Evolutionary conservation across 2,329 filamentous ascomycete genomes (phyloP).

Genomic region (Fusarium sp.): DNA sequence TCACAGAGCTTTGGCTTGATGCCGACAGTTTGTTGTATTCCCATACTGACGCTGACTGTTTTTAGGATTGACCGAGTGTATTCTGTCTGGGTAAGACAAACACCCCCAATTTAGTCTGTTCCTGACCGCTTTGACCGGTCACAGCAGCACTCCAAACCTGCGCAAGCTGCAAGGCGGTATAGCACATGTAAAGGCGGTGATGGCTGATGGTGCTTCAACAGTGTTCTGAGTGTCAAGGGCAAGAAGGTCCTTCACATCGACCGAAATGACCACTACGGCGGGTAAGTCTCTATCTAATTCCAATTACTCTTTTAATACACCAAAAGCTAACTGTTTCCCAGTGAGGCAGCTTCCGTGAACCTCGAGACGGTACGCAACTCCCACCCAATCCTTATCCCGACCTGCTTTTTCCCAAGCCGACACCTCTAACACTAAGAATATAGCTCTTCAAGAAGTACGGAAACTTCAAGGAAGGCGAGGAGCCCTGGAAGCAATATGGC

Average conservation of each 20-base stretch:
- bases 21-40: slow-evolving; percentile 3
- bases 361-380: slow-evolving; percentile 80
- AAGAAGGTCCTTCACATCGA: slow-evolving; percentile 99
- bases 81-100: slow-evolving; percentile 86
- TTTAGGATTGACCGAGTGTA: slow-evolving; percentile 95
- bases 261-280: slow-evolving; percentile 98
- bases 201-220: slow-evolving; percentile 40
- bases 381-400: slow-evolving; percentile 19
- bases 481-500: slow-evolving; percentile 98
- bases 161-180: slow-evolving; percentile 24
- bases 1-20: slow-evolving; percentile 28
- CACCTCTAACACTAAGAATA: slow-evolving; percentile 31
- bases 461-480: slow-evolving; percentile 80
- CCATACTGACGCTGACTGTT: slow-evolving; percentile 38
- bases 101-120: background rate
- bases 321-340: slow-evolving; percentile 45
- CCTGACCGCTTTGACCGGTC: background rate
- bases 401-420: slow-evolving; percentile 33
- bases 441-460: slow-evolving; percentile 98
- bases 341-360: slow-evolving; percentile 96
- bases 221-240: slow-evolving; percentile 96
- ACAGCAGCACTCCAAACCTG: slow-evolving; percentile 8
- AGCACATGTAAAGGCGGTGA: slow-evolving; percentile 37
- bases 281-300: slow-evolving; percentile 67
- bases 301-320: background rate